Percentiles rank a stretch among this genome's conserved stretches.
These are phyloP conservation scores for Termitomyces sp. DNA, from an alignment of 768 basidiomycete species.

Conservation along the genomic window DNA sequence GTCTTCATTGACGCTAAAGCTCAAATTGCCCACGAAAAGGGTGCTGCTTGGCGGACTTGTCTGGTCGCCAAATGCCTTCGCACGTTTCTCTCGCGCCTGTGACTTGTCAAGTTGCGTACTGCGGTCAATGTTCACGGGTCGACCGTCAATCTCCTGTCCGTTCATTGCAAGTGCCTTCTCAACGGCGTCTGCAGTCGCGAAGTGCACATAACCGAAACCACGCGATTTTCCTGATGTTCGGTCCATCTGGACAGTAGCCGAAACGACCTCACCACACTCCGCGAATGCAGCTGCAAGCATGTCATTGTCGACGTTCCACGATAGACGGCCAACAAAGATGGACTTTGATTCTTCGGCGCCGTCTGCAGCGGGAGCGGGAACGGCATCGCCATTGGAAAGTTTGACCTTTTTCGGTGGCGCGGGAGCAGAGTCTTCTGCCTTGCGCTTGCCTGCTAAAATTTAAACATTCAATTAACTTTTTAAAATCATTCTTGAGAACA, in stretches of 20 bases:
- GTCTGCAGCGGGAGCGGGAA: slow-evolving; percentile 23
- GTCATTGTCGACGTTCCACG: slow-evolving; percentile 97
- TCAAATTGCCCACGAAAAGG: slow-evolving; percentile 89
- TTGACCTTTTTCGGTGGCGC: slow-evolving; percentile 80
- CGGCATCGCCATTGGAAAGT: slow-evolving; percentile 51
- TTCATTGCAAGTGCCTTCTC: slow-evolving; percentile 76
- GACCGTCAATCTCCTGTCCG: slow-evolving; percentile 90
- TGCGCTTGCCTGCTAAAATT: slow-evolving; percentile 59
- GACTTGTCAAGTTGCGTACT: slow-evolving; percentile 57
- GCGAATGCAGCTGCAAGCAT: slow-evolving; percentile 90
- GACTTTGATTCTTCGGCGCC: slow-evolving; percentile 53
- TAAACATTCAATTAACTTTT: background rate
- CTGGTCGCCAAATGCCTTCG: slow-evolving; percentile 71
- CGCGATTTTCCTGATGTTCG: slow-evolving; percentile 78
- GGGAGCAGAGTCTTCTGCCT: slow-evolving; percentile 59
- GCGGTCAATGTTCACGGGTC: slow-evolving; percentile 81
- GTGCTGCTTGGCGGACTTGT: slow-evolving; percentile 60
- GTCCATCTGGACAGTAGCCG: slow-evolving; percentile 85
- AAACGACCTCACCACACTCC: slow-evolving; percentile 80
- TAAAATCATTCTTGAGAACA: background rate
- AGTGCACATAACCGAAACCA: slow-evolving; percentile 82
- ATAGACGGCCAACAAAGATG: slow-evolving; percentile 89
- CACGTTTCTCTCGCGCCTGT: slow-evolving; percentile 59
- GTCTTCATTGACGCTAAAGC: slow-evolving; percentile 78
- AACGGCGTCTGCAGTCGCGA: slow-evolving; percentile 63